Conservation (phyloP, 2,329 filamentous ascomycete species). For the Calonectria ilicicola region DNA sequence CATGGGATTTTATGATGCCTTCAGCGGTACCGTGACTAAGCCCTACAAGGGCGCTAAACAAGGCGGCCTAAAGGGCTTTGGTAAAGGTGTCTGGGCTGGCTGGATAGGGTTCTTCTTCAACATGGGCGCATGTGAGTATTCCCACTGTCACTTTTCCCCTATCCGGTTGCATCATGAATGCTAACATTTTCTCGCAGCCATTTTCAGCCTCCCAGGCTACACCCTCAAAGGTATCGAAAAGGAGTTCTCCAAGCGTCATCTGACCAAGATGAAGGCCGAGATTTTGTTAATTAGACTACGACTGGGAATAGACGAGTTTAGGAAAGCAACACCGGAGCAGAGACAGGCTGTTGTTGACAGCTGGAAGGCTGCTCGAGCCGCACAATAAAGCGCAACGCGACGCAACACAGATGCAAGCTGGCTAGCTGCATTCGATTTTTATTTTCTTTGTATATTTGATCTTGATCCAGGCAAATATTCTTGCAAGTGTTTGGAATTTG, state of each 20-base stretch:
- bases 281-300: constrained; percentile 47
- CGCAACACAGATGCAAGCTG: neutral
- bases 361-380: constrained; percentile 23
- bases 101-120: constrained; percentile 58
- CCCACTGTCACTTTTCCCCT: neutral
- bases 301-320: constrained; percentile 45
- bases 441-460: neutral
- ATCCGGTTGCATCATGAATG: neutral
- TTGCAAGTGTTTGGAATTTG: neutral
- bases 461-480: neutral
- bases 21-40: constrained; percentile 74
- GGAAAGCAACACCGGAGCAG: constrained; percentile 27
- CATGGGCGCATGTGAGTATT: constrained; percentile 51
- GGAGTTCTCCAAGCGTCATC: constrained; percentile 52
- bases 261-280: constrained; percentile 48
- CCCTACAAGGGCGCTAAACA: constrained; percentile 73
- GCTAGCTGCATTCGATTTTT: neutral
- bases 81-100: constrained; percentile 67
- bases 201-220: constrained; percentile 63
- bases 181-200: constrained; percentile 21
- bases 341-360: constrained; percentile 15
- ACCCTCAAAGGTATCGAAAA: constrained; percentile 66
- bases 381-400: neutral
- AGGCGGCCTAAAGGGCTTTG: constrained; percentile 69
- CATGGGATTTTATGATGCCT: constrained; percentile 75